A percentile compares a stretch with the other conserved stretches of the same genome.
Evolutionary conservation across 768 basidiomycete genomes (phyloP).

Genomic region (Leccinum subtestaceum): DNA sequence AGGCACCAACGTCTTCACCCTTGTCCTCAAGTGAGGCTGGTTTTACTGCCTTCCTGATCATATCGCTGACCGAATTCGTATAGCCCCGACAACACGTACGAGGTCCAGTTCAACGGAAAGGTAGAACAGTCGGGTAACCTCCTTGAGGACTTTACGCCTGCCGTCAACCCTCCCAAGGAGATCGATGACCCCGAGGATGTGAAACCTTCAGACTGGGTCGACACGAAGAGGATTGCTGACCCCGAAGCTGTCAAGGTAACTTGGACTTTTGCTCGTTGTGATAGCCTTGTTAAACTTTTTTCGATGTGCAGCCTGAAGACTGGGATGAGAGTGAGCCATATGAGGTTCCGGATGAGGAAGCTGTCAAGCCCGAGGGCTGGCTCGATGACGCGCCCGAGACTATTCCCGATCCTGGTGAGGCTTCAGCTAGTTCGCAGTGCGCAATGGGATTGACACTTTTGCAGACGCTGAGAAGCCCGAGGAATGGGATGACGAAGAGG

Average conservation of each 20-base stretch:
- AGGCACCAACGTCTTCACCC: slow-evolving; percentile 90
- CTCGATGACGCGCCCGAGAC: slow-evolving; percentile 79
- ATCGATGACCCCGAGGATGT: slow-evolving; percentile 90
- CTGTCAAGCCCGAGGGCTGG: slow-evolving; percentile 93
- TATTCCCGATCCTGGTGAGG: slow-evolving; percentile 83
- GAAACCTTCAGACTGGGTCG: slow-evolving; percentile 95
- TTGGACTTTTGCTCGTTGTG: not conserved
- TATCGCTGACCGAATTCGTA: slow-evolving; percentile 1
- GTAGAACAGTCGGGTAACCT: slow-evolving; percentile 76
- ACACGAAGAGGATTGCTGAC: slow-evolving; percentile 81
- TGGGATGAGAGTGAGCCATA: slow-evolving; percentile 98
- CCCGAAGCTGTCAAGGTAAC: slow-evolving; percentile 75
- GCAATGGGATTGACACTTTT: slow-evolving; percentile 1
- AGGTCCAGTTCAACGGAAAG: slow-evolving; percentile 87
- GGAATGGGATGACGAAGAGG: slow-evolving; percentile 99
- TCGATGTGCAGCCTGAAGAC: slow-evolving; percentile 67
- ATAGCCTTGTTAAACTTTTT: not conserved
- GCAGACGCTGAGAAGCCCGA: slow-evolving; percentile 90
- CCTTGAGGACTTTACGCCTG: slow-evolving; percentile 88
- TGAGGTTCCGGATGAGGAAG: slow-evolving; percentile 85
- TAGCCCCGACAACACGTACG: slow-evolving; percentile 92
- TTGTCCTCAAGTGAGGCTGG: slow-evolving; percentile 76
- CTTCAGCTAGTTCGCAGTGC: not conserved
- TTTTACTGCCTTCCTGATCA: not conserved
- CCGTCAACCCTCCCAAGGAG: slow-evolving; percentile 90